Conservation (phyloP, 208 protist species). For the Wallacemonas sp. region DNA sequence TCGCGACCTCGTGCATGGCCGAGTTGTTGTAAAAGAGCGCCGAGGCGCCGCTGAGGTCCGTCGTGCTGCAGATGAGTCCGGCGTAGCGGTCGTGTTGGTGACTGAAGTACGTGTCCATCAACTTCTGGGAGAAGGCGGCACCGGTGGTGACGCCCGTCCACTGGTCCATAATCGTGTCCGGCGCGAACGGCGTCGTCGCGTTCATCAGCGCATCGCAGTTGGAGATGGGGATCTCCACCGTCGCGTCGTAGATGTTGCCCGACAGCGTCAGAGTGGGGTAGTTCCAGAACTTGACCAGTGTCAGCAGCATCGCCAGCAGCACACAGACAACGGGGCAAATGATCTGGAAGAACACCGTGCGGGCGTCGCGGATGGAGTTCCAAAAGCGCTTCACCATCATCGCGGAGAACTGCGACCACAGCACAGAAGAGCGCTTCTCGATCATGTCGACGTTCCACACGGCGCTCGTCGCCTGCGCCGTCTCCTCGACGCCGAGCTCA, state of each 20-base stretch:
- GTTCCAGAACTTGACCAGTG: constrained; percentile 32
- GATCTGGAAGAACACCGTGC: constrained; percentile 65
- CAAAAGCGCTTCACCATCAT: constrained; percentile 51
- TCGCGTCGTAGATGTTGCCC: constrained; percentile 29
- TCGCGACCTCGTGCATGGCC: constrained; percentile 33
- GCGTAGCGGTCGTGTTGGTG: constrained; percentile 35
- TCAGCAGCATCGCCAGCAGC: constrained; percentile 59
- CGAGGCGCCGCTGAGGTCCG: background rate
- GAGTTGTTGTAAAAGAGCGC: constrained; percentile 58
- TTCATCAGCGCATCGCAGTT: constrained; percentile 32
- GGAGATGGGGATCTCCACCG: constrained; percentile 31
- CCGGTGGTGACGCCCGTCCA: constrained; percentile 19
- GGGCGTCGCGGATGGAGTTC: constrained; percentile 46
- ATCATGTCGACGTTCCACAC: constrained; percentile 45
- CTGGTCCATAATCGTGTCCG: constrained; percentile 8
- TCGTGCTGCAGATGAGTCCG: constrained; percentile 21
- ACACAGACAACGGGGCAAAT: constrained; percentile 59
- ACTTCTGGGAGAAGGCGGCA: constrained; percentile 19
- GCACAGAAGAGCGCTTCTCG: constrained; percentile 13
- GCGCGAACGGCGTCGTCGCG: constrained; percentile 18
- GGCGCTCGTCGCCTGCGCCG: constrained; percentile 14
- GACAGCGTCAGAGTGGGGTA: constrained; percentile 26
- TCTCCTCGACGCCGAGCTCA: constrained; percentile 12
- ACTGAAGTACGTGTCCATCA: constrained; percentile 25
- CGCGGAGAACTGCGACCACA: constrained; percentile 42